Percentiles rank a stretch among this genome's conserved stretches.
Evolutionary conservation across 2,329 filamentous ascomycete species (phyloP).

Genomic region (Neofusicoccum ribis): DNA sequence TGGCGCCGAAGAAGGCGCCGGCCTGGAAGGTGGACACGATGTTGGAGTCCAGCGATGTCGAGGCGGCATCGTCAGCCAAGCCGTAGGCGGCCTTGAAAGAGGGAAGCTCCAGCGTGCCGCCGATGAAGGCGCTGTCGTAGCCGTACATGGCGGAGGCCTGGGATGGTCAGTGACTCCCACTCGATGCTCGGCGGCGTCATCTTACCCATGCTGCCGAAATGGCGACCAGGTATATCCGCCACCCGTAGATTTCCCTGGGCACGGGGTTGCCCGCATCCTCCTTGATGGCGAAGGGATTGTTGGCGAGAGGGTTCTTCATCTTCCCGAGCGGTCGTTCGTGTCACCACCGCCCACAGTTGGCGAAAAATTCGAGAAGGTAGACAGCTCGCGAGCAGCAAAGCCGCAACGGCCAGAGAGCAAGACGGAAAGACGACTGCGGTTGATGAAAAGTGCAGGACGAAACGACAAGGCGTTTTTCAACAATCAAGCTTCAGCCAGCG

Average conservation of each 20-base stretch:
- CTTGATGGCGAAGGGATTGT: constrained; percentile 10
- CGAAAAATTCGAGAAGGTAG: neutral
- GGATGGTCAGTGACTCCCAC: neutral
- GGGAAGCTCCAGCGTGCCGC: constrained; percentile 63
- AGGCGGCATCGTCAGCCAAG: constrained; percentile 30
- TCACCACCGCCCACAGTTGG: neutral
- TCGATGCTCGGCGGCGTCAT: no score
- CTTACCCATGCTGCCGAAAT: constrained; percentile 64
- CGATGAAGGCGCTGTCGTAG: constrained; percentile 56
- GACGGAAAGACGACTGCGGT: neutral
- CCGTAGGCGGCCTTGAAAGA: constrained; percentile 50
- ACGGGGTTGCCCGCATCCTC: neutral
- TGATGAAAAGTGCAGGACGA: constrained; percentile 1
- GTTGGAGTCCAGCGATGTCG: constrained; percentile 62
- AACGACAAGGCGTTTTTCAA: neutral
- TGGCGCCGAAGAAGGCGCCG: constrained; percentile 66
- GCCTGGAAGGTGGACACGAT: constrained; percentile 70
- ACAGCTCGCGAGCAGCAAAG: neutral
- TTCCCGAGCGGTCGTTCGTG: neutral
- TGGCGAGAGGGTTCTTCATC: constrained; percentile 7
- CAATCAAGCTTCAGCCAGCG: neutral
- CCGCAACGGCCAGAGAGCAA: neutral
- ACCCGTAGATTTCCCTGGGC: constrained; percentile 63
- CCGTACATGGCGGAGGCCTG: constrained; percentile 42
- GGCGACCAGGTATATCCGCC: constrained; percentile 65